Percentiles rank a stretch among this genome's conserved stretches.
Evolutionary conservation across 2,329 filamentous ascomycete genomes (phyloP).

Genomic region (Penicillium freii): DNA sequence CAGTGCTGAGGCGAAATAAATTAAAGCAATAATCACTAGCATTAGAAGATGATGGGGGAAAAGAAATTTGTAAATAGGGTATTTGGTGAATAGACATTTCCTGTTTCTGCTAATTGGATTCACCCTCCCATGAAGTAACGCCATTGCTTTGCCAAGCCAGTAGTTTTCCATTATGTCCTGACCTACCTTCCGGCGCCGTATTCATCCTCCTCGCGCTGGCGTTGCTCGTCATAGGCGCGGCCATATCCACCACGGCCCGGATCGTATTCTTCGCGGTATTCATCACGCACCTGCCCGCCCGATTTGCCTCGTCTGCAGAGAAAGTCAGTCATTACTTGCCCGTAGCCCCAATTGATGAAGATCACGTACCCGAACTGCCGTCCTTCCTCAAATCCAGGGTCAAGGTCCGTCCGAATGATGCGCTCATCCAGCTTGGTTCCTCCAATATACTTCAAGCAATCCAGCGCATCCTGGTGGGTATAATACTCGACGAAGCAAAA

Average conservation of each 20-base stretch:
- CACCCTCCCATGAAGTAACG: constrained; percentile 34
- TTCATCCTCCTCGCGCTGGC: constrained; percentile 57
- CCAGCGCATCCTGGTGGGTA: constrained; percentile 91
- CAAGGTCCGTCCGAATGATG: constrained; percentile 90
- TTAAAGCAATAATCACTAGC: constrained; percentile 16
- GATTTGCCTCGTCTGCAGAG: constrained; percentile 72
- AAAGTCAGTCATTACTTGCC: constrained; percentile 17
- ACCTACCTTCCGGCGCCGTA: constrained; percentile 57
- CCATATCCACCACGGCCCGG: constrained; percentile 90
- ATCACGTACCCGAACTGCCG: constrained; percentile 75
- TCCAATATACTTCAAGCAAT: constrained; percentile 98
- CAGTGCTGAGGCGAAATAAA: constrained; percentile 32
- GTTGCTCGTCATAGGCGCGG: constrained; percentile 66
- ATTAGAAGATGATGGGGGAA: constrained; percentile 11
- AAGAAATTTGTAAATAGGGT: constrained; percentile 28
- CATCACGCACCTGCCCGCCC: constrained; percentile 93
- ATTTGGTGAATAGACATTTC: constrained; percentile 31
- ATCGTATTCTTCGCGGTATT: constrained; percentile 96
- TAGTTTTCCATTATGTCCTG: constrained; percentile 13
- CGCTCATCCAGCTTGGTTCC: constrained; percentile 97
- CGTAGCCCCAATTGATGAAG: not conserved
- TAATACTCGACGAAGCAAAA: constrained; percentile 99
- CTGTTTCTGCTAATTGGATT: constrained; percentile 31
- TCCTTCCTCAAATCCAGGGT: constrained; percentile 93
- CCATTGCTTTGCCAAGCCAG: constrained; percentile 30